These are phyloP conservation scores for Geranium rotundifolium DNA, from an alignment of 345 rosid genomes.

Conservation along the genomic window DNA sequence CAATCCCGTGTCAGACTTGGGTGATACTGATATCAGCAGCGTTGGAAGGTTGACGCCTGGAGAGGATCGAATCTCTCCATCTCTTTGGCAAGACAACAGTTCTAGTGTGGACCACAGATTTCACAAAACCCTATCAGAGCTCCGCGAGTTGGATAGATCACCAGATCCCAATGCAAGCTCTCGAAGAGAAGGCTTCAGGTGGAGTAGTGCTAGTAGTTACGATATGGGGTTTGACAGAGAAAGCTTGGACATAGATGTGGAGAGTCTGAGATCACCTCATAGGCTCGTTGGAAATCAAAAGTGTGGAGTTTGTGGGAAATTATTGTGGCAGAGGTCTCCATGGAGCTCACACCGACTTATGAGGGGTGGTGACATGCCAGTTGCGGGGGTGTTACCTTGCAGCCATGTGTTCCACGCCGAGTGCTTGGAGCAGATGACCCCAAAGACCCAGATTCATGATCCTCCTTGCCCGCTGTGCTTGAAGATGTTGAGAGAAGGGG, in stretches of 20 bases:
- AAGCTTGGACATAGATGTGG: constrained; percentile 30
- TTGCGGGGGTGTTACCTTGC: constrained; percentile 69
- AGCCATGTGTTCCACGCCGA: constrained; percentile 83
- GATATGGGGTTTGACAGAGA: constrained; percentile 53
- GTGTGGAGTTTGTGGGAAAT: constrained; percentile 68
- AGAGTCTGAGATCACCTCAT: constrained; percentile 23
- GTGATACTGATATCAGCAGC: constrained; percentile 32
- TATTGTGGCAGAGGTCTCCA: constrained; percentile 62
- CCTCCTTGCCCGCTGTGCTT: constrained; percentile 67
- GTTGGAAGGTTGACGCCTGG: constrained; percentile 32
- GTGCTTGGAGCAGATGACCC: constrained; percentile 74
- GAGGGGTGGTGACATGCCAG: constrained; percentile 69
- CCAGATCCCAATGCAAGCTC: constrained; percentile 52
- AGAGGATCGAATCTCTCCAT: constrained; percentile 37
- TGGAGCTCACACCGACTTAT: constrained; percentile 71
- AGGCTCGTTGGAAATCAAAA: constrained; percentile 27
- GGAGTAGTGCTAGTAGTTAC: constrained; percentile 61
- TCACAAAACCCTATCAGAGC: constrained; percentile 36
- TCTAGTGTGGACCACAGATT: constrained; percentile 29
- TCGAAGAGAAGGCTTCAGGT: constrained; percentile 65
- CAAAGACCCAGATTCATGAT: constrained; percentile 52
- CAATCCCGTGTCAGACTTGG: constrained; percentile 67
- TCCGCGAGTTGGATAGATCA: constrained; percentile 37
- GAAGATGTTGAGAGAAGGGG: constrained; percentile 31
- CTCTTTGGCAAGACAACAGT: constrained; percentile 32